Base-by-base conservation (phyloP, 192 early-diverging fungal species). In the Podila epigama region DNA sequence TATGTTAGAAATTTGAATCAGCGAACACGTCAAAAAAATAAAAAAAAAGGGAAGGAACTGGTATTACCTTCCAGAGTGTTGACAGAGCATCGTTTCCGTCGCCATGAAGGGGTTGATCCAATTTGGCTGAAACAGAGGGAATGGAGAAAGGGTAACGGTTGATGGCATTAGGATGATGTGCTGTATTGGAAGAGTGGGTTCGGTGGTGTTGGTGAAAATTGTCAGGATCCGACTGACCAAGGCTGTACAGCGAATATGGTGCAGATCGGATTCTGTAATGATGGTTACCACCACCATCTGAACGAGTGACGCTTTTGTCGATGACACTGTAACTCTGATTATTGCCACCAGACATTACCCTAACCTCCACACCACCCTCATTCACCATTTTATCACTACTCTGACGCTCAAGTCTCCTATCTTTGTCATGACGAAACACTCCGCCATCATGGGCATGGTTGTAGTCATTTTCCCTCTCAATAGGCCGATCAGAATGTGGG, bases 51-150 rank as follows among this genome's bases (percentile, higher is more conserved):
- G 37, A 10, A 3, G 11, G 39, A 18, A 6, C 4, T 36, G 1
- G 63, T 22, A 15, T 22, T 77, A 77, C 73, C 73, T 77, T 77
- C 73, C 73, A 77, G n/a, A 77, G 40, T 37, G 73, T 42, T 31
- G 73, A 77, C 34, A 77, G 32, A 2, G 73, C 73, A 54, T 77
- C 73, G 37, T 18, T 68, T 8, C 60, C 65, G 35, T 77, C 66
- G 4, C 40, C 66, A 27, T 54, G 44, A 12, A 36, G 31, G 5
- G 72, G 73, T 33, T 77, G 73, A 48, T 63, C 60, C 53, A 77
- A 36, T 50, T 77, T 68, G 54, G 59, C 73, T 53, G 66, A 77
- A 3, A 77, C 58, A 36, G 60, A 75, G 0, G 65, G 65, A 13
- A 75, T 68, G 53, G 65, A 77, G 40, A 77, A 75, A 0, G 70